Conservation (phyloP, 2,329 filamentous ascomycete species). For the Dactylella cylindrospora region DNA sequence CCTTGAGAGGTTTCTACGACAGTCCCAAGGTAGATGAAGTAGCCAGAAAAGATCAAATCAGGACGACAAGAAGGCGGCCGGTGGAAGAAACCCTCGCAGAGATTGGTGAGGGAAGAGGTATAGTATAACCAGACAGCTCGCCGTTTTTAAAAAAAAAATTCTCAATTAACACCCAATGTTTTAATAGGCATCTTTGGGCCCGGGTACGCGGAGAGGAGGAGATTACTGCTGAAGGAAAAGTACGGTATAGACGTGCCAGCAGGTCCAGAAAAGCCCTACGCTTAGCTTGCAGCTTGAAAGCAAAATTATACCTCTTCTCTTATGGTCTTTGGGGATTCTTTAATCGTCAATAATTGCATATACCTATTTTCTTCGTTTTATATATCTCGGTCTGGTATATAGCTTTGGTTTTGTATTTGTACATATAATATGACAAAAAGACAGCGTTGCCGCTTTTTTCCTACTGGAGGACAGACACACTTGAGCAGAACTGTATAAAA, state of each 20-base stretch:
- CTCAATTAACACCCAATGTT: too few relatives aligned
- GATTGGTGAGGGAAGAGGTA: slow-evolving; percentile 85
- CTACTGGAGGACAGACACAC: too few relatives aligned
- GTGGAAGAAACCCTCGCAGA: slow-evolving; percentile 77
- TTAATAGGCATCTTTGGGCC: slow-evolving; percentile 72
- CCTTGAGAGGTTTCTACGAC: slow-evolving; percentile 60
- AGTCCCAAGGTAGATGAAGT: slow-evolving; percentile 65
- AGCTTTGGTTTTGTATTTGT: slow-evolving; percentile 1
- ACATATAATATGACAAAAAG: slow-evolving; percentile 13
- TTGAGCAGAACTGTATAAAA: too few relatives aligned
- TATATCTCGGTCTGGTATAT: slow-evolving; percentile 6
- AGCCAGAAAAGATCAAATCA: slow-evolving; percentile 71
- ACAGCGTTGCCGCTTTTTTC: too few relatives aligned
- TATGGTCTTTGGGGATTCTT: too few relatives aligned
- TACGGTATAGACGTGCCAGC: slow-evolving; percentile 81
- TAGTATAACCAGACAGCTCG: slow-evolving; percentile 47
- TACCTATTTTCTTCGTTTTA: slow-evolving; percentile 1
- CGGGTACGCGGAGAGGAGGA: slow-evolving; percentile 81
- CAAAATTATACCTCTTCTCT: too few relatives aligned
- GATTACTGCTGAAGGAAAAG: slow-evolving; percentile 76
- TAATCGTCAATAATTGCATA: too few relatives aligned
- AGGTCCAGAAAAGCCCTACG: slow-evolving; percentile 51
- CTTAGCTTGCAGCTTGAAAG: too few relatives aligned
- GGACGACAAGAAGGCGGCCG: slow-evolving; percentile 72
- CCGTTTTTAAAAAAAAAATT: too few relatives aligned